Evolutionary conservation across 495 filamentous ascomycete genomes (phyloP), one percentile per base, ranked within the genome.

Genomic region (Podospora bellae-mahoneyi): DNA sequence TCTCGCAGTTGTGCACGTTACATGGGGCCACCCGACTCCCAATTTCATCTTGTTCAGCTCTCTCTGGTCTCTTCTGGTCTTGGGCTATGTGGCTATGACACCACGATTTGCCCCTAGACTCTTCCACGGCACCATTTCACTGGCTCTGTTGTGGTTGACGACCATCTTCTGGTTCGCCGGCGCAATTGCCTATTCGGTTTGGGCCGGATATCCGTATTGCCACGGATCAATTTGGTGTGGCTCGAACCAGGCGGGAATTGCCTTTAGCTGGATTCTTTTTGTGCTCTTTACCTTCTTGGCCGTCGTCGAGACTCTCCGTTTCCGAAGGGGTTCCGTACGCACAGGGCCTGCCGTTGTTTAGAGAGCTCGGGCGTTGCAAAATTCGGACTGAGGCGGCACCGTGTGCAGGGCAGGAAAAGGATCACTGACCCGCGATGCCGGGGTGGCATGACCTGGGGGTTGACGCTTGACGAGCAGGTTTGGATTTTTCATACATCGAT

Each of bases 141-240:
- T 91, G 9, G 87, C 72, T n/a, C 79, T 90, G 34, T 90, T 94
- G 69, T 78, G 79, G 58, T 60, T 94, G 15, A 93, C 92, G n/a
- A 89, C 87, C 82, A 83, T 94, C 53, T 93, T 94, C 82, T 96
- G 93, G 93, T 93, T 97, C 75, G 88, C 89, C 0, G 92, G 91
- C 28, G 90, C 90, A 68, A 88, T 96, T 74, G 91, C 91, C 0
- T 73, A 92, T 2, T 91, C 88, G 2, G 88, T 86, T 4, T 81
- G 83, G 66, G 75, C 91, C 58, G 84, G 82, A 19, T 74, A 83
- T 1, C 79, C 80, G 7, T 64, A 73, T 10, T 78, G 80, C 68
- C 64, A 66, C 7, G 72, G 6, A 2, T 9, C 68, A 54, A 61
- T 60, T 0, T 77, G 63, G n/a, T 84, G 82, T 74, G 76, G 80